These are phyloP conservation scores for Albizia julibrissin DNA, from an alignment of 306 rosid species.

Conservation along the genomic window DNA sequence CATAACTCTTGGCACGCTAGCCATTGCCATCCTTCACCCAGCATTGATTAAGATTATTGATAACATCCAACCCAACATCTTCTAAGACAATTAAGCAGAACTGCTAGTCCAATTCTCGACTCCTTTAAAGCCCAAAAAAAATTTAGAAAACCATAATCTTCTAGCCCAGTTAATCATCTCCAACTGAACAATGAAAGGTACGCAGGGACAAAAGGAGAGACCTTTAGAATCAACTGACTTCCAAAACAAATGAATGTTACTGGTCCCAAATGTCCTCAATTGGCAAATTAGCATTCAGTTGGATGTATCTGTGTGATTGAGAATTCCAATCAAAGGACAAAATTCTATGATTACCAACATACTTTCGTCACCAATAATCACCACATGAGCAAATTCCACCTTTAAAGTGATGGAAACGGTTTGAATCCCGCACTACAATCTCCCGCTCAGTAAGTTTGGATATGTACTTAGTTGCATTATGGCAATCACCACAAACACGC, in stretches of 20 bases:
- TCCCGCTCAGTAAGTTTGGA: slow-evolving; percentile 45
- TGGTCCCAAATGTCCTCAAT: neutral
- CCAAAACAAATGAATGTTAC: neutral
- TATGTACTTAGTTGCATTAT: slow-evolving; percentile 41
- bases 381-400: slow-evolving; percentile 47
- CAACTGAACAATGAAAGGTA: neutral
- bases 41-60: neutral
- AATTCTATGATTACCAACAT: neutral
- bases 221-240: neutral
- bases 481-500: slow-evolving; percentile 50
- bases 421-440: slow-evolving; percentile 44
- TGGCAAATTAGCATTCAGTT: neutral
- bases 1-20: neutral
- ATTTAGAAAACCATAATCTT: neutral
- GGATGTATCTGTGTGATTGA: neutral
- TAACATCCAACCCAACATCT: neutral
- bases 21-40: neutral
- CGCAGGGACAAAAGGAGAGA: neutral
- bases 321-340: neutral
- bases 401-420: slow-evolving; percentile 47
- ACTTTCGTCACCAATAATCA: slow-evolving; percentile 39
- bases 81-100: slow-evolving; percentile 4
- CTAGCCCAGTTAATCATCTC: neutral
- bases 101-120: neutral
- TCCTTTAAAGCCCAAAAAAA: neutral